A percentile compares a stretch with the other conserved stretches of the same genome.
Conservation (phyloP, 305 asterid species). For the Withania somnifera region DNA sequence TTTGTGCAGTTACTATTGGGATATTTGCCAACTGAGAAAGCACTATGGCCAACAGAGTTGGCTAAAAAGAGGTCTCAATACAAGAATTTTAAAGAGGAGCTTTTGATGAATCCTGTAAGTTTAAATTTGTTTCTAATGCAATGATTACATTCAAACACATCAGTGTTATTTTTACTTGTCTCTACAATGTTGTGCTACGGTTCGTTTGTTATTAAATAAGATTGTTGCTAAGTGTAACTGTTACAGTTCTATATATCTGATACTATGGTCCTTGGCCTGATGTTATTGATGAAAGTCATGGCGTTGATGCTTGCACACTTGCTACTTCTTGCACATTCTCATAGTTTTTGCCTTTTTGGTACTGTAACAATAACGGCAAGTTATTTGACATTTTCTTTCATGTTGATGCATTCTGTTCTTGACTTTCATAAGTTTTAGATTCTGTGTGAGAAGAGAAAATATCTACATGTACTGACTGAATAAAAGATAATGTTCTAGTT, state of each 20-base stretch:
- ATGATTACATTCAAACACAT: not conserved
- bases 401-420: not conserved
- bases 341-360: not conserved
- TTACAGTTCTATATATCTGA: not conserved
- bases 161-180: not conserved
- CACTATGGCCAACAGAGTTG: constrained; percentile 80
- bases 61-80: constrained; percentile 84
- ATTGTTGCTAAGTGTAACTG: not conserved
- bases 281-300: not conserved
- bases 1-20: constrained; percentile 70
- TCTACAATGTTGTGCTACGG: not conserved
- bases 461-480: not conserved
- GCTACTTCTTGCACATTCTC: not conserved
- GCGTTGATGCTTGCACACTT: not conserved
- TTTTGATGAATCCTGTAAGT: constrained; percentile 95
- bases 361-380: not conserved
- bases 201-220: not conserved
- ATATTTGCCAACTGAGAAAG: constrained; percentile 68
- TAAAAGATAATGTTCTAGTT: not conserved
- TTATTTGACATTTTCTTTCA: not conserved
- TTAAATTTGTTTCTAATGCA: not conserved
- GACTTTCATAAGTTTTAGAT: not conserved
- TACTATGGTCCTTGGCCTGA: not conserved
- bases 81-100: constrained; percentile 77
- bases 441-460: not conserved